phyloP scores from a whole-genome alignment of 768 basidiomycete genomes.

The Termitomyces sp. region DNA sequence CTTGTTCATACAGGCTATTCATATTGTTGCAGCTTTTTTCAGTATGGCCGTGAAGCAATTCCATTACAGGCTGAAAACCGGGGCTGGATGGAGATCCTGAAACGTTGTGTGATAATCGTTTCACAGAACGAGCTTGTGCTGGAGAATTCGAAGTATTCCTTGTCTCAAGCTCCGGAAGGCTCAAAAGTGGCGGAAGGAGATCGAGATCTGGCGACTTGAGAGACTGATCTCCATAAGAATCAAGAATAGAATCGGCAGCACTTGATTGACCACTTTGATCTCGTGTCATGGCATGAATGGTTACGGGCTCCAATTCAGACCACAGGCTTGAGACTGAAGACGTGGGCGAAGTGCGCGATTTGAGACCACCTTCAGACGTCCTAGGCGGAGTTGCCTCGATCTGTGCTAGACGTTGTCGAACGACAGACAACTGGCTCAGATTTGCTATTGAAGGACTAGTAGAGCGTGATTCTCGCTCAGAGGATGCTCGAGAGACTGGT shows the following conservation, averaged over 20 bases:
- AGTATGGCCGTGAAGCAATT: slow-evolving; percentile 8
- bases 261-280: slow-evolving; percentile 12
- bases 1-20: slow-evolving; percentile 6
- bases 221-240: slow-evolving; percentile 16
- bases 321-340: slow-evolving; percentile 3
- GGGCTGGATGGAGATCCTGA: background rate
- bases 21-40: slow-evolving; percentile 4
- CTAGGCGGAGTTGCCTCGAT: slow-evolving; percentile 37
- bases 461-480: slow-evolving; percentile 11
- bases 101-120: background rate
- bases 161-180: background rate
- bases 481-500: slow-evolving; percentile 17
- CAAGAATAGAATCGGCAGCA: slow-evolving; percentile 19
- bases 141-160: background rate
- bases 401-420: slow-evolving; percentile 61
- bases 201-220: background rate
- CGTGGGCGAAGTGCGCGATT: slow-evolving; percentile 8
- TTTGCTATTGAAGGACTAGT: slow-evolving; percentile 59
- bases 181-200: background rate
- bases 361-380: slow-evolving; percentile 6
- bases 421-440: slow-evolving; percentile 56
- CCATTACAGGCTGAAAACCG: slow-evolving; percentile 3
- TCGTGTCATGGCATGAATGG: slow-evolving; percentile 3
- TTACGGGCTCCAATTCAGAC: background rate
- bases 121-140: background rate